Percentiles rank a stretch among this genome's conserved stretches.
phyloP scores from a whole-genome alignment of 306 rosid species.

The Quercus dentata region DNA sequence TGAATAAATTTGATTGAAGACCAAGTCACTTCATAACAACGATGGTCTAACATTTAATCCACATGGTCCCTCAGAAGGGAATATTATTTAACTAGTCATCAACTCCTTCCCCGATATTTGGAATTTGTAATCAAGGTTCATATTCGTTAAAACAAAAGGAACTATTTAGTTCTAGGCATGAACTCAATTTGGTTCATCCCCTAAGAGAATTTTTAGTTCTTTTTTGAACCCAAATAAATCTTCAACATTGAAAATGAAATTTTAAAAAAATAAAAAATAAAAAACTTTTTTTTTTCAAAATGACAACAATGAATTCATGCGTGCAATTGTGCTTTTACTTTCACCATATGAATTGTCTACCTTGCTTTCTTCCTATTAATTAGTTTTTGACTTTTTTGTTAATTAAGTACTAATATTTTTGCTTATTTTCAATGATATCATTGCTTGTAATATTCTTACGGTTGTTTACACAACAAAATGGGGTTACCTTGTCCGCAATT shows the following conservation, averaged over 20 bases:
- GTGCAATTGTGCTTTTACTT: background rate
- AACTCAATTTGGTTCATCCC: too few species aligned
- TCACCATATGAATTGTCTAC: background rate
- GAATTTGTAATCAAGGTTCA: background rate
- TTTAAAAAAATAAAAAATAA: too few species aligned
- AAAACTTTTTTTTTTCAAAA: too few species aligned
- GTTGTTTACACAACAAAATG: conserved; percentile 14
- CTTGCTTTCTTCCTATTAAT: background rate
- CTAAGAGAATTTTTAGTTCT: too few species aligned
- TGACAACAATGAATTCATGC: too few species aligned
- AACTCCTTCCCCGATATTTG: background rate
- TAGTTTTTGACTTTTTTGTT: background rate
- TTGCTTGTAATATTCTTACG: background rate
- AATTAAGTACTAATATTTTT: background rate
- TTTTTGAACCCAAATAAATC: too few species aligned
- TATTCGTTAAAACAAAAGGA: background rate
- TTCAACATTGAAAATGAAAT: too few species aligned
- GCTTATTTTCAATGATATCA: background rate
- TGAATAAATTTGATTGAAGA: background rate
- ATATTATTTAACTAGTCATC: background rate
- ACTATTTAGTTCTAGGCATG: background rate
- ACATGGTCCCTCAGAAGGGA: background rate
- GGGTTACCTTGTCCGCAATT: conserved; percentile 17
- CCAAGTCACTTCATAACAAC: background rate
- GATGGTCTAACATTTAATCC: background rate